These are phyloP conservation scores for Pelargonium myrrhifolium DNA, from an alignment of 441 rosid species.

Conservation along the genomic window DNA sequence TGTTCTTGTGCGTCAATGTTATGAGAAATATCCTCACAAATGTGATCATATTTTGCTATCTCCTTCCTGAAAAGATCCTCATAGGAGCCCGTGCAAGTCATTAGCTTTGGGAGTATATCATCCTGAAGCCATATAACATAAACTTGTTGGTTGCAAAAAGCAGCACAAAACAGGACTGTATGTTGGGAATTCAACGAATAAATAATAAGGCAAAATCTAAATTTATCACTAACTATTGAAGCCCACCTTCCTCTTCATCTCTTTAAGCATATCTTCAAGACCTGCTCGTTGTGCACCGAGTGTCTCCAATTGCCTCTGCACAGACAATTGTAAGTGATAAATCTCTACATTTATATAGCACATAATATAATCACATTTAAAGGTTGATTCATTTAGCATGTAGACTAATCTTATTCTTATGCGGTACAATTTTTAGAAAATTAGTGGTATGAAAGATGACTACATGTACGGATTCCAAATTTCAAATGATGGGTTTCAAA, in stretches of 20 bases:
- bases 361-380: neutral
- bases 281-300: conserved; percentile 96
- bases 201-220: neutral
- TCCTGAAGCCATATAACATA: conserved; percentile 45
- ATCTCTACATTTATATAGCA: neutral
- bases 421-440: too few relatives aligned
- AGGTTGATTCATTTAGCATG: neutral
- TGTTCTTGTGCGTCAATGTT: conserved; percentile 90
- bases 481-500: too few relatives aligned
- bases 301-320: conserved; percentile 91
- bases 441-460: too few relatives aligned
- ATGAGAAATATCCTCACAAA: conserved; percentile 73
- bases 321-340: conserved; percentile 17
- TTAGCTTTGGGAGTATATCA: conserved; percentile 93
- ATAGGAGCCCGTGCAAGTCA: conserved; percentile 76
- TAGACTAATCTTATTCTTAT: too few relatives aligned
- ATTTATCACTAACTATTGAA: neutral
- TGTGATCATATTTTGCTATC: conserved; percentile 72
- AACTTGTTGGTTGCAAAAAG: conserved; percentile 9
- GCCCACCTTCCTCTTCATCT: conserved; percentile 90
- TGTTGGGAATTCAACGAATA: neutral
- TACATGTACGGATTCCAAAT: too few relatives aligned
- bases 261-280: conserved; percentile 96
- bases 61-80: conserved; percentile 95
- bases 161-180: neutral